These are phyloP conservation scores for Rhododendron henanense DNA, from an alignment of 148 eudicot species.

Conservation along the genomic window DNA sequence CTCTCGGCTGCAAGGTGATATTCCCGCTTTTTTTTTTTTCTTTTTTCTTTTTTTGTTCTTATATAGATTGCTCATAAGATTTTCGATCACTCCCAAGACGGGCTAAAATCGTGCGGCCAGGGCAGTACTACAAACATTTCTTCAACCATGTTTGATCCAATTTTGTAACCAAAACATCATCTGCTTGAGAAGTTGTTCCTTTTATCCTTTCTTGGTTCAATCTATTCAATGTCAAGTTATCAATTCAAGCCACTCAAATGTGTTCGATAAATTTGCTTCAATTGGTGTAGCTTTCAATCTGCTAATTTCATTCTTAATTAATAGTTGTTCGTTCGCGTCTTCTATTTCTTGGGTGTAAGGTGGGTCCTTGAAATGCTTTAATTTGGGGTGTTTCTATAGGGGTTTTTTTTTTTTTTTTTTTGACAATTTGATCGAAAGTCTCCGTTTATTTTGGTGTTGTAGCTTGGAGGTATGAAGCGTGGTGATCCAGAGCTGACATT, in stretches of 20 bases:
- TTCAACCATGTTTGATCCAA: background rate
- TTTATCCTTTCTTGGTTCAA: background rate
- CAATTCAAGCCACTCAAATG: background rate
- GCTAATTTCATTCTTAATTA: too few species aligned
- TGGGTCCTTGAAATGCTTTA: too few species aligned
- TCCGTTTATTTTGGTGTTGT: background rate
- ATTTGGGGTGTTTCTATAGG: too few species aligned
- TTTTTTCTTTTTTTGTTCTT: background rate
- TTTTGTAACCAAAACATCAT: background rate
- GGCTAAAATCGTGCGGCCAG: background rate
- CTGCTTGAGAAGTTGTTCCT: background rate
- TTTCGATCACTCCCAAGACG: background rate
- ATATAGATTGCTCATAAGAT: background rate
- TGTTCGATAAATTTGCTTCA: background rate
- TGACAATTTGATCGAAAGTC: too few species aligned
- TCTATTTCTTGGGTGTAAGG: too few species aligned
- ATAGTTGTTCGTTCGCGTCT: too few species aligned
- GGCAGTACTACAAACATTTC: too few species aligned
- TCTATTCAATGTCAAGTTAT: background rate
- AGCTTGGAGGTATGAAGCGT: slow-evolving; percentile 37
- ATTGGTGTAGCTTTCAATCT: background rate
- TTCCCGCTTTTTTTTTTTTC: background rate
- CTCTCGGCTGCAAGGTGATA: slow-evolving; percentile 56
- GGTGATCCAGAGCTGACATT: slow-evolving; percentile 43
- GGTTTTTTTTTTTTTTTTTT: too few species aligned